Evolutionary conservation across 108 stramenopile species (phyloP).

Genomic region (Schizochytrium sp.): DNA sequence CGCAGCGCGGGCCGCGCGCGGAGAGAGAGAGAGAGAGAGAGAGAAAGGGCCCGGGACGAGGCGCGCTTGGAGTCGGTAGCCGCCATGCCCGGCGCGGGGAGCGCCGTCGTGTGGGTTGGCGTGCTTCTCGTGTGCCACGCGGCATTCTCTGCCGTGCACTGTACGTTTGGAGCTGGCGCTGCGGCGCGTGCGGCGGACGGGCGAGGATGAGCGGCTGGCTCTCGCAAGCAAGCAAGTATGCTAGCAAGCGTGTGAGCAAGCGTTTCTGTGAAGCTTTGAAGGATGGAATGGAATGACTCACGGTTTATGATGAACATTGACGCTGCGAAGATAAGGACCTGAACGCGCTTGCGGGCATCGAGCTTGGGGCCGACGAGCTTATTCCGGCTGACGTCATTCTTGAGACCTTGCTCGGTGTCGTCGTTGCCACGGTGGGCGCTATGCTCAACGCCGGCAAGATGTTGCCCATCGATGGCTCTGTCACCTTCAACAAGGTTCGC

Average conservation of each 20-base stretch:
- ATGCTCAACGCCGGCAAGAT: background rate
- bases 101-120: background rate
- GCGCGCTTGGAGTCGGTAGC: background rate
- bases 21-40: background rate
- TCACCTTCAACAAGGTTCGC: background rate
- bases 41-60: background rate
- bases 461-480: slow-evolving; percentile 2
- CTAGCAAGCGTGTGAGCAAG: no score
- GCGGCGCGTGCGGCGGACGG: no score
- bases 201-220: background rate
- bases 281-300: no score
- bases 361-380: background rate
- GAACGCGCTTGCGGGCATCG: background rate
- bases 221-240: no score
- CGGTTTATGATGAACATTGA: background rate
- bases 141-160: slow-evolving; percentile 10
- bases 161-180: background rate
- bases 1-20: no score
- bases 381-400: background rate
- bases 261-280: no score
- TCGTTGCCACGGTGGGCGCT: background rate
- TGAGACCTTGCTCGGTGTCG: background rate
- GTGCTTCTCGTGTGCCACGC: background rate
- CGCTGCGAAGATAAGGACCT: background rate
- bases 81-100: background rate